Evolutionary conservation across 1,139 yeast species (phyloP), one percentile per base, ranked within the genome.

Genomic region (Yamadazyma diddensiae): DNA sequence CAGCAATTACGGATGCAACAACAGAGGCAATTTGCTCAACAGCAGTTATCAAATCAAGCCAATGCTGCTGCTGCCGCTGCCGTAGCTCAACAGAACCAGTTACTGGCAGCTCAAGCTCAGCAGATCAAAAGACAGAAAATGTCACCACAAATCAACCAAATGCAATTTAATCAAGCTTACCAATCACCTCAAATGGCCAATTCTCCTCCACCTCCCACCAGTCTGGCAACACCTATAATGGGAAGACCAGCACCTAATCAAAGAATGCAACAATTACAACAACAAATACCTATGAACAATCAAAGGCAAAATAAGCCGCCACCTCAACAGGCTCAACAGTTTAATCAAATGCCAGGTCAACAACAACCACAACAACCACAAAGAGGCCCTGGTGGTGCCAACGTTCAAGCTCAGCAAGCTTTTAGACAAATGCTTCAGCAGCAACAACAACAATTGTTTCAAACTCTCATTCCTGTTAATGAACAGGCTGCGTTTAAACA

Each of bases 391-490:
- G 22, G 15, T 15, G 31, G 28, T 24, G 28, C 26, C 10, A 33
- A 29, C 13, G 36, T 41, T n/a, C 48, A 46, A 20, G 38, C 43
- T 17, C 38, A 22, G 10, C 25, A 33, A 20, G 31, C 36, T 6
- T 14, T 29, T 23, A 58, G 47, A 29, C 47, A 43, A 30, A 28
- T 41, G 9, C 29, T 43, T 34, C 73, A 65, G 36, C 71, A 65
- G 31, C 73, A 68, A 36, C 73, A 67, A 38, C 73, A 68, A 43
- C 73, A 68, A 37, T 59, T 69, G 16, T 67, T 69, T 59, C 73
- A 64, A 32, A 62, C 49, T 37, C 53, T 70, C 6, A 54, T 69
- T 27, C 51, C 63, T 3, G 67, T 72, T 2, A 70, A 66, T 35
- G 74, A 69, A 35, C 75, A 67, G 37, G 71, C 64, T 33, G 49